Conservation (phyloP, 257 asterid species). For the Lycium ferocissimum region DNA sequence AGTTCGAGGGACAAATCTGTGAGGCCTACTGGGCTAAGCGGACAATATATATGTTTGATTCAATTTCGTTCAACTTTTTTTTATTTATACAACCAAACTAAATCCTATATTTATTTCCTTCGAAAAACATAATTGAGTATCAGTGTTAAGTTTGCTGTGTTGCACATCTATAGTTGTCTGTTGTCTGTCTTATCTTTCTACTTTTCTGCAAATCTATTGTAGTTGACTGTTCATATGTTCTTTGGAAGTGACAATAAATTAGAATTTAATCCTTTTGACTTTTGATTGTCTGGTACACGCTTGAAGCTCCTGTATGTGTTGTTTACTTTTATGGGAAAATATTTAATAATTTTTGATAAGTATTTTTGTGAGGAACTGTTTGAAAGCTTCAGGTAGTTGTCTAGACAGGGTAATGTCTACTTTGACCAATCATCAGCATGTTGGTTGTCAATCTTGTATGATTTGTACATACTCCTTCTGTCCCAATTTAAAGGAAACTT, state of each 20-base stretch:
- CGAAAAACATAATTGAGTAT: too few relatives aligned
- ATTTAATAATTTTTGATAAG: neutral
- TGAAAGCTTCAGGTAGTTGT: neutral
- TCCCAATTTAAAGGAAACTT: too few relatives aligned
- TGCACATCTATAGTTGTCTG: neutral
- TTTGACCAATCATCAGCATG: neutral
- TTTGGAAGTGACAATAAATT: neutral
- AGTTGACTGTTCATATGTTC: neutral
- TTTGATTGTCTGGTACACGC: neutral
- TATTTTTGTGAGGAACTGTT: neutral
- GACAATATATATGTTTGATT: neutral
- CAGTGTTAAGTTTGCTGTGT: neutral
- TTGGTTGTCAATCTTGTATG: neutral
- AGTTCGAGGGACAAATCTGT: neutral
- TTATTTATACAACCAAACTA: too few relatives aligned
- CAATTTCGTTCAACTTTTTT: too few relatives aligned
- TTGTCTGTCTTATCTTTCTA: constrained; percentile 4
- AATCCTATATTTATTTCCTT: too few relatives aligned
- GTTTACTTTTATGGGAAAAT: neutral
- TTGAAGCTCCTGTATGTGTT: neutral
- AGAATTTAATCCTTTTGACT: neutral
- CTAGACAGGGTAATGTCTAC: constrained; percentile 6
- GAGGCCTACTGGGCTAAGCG: neutral
- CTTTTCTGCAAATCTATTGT: neutral
- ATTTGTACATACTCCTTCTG: neutral